Base-by-base conservation (phyloP, 352 stramenopile species). In the Phytophthora chlamydospora region DNA sequence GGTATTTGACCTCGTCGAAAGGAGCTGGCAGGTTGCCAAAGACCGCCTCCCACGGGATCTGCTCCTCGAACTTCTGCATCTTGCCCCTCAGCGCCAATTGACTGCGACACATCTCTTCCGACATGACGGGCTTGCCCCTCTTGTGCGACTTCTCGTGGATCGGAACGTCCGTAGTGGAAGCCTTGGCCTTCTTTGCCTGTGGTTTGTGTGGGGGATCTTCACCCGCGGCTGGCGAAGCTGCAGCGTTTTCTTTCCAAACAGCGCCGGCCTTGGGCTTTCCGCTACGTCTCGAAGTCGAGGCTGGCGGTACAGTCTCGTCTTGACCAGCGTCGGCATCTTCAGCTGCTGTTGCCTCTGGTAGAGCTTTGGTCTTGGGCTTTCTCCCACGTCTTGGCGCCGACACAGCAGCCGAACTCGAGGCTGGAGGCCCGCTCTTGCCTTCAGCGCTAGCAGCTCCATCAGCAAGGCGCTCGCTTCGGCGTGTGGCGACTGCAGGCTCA, bases 41-140 rank as follows among this genome's bases (percentile, higher is more conserved):
- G 1, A 77, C 53, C 7, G 27, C 47, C 7, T 60, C 41, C 80
- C 77, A 89, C 9, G 80, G 80, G 50, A 52, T 40, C 19, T 60
- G 14, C 6, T 47, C 59, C 45, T 83, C 73, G 27, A 73, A 56
- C n/a, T 10, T 0, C 29, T 49, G 21, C 58, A 83, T 55, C 14
- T 52, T 68, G 12, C 17, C 17, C 34, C 27, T 47, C n/a, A 75
- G 45, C 2, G 65, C 40, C 45, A 58, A 3, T 42, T 75, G 61
- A 19, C 45, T 62, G n/a, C 24, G 55, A 40, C 31, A 39, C 51
- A 44, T 62, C 16, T 53, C 55, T 5, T 68, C 51, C 33, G 39
- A 62, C 56, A 71, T 58, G 6, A 21, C 35, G 9, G 49, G 53
- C 8, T 73, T 68, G 3, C 55, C 45, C 53, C 64, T 56, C 43